Evolutionary conservation across 352 stramenopile species (phyloP).

Genomic region (Phytophthora lateralis): DNA sequence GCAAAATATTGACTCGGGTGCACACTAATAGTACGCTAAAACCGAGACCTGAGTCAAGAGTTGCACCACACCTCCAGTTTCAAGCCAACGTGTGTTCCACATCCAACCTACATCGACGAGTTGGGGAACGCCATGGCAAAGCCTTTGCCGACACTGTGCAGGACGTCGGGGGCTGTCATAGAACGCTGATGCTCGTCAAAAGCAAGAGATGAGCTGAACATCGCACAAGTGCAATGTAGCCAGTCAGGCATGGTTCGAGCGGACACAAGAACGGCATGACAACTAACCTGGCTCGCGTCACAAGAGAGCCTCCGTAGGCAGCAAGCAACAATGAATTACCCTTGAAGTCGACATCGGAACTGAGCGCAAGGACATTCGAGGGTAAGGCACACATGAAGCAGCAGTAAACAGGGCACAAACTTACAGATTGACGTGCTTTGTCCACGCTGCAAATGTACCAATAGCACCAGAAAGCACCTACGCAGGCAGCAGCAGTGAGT

Average conservation of each 20-base stretch:
- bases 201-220: conserved; percentile 54
- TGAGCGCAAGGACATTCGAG: neutral
- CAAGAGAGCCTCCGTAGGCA: conserved; percentile 74
- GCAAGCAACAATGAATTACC: conserved; percentile 71
- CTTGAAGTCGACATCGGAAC: conserved; percentile 30
- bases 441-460: conserved; percentile 81
- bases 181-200: conserved; percentile 71
- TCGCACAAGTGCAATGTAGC: conserved; percentile 1
- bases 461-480: conserved; percentile 86
- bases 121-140: conserved; percentile 54
- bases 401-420: conserved; percentile 2
- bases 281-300: conserved; percentile 75
- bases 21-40: neutral
- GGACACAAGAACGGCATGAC: conserved; percentile 1
- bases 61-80: neutral
- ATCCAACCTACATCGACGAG: conserved; percentile 24
- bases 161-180: conserved; percentile 87
- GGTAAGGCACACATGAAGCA: neutral
- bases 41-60: conserved; percentile 1
- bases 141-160: conserved; percentile 67
- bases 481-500: conserved; percentile 4
- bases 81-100: neutral
- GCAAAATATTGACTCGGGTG: conserved; percentile 18
- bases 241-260: neutral
- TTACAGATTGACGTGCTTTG: conserved; percentile 50